Conservation (phyloP, 1,139 yeast species). For the Pichia sorboxylosa region DNA sequence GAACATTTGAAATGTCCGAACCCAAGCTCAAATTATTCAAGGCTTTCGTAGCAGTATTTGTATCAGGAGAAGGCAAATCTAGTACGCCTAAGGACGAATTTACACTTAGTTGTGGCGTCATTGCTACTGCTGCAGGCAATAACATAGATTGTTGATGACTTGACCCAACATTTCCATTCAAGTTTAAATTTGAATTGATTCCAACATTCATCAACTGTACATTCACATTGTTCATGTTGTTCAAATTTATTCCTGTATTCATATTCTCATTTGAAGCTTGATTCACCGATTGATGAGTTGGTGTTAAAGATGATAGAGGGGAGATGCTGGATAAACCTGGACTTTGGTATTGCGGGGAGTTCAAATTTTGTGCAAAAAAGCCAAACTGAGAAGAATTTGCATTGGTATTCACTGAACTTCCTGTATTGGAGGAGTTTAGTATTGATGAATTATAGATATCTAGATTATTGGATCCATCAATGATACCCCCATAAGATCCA, state of each 20-base stretch:
- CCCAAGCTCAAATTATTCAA: neutral
- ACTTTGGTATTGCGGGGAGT: constrained; percentile 3
- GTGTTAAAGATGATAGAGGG: too few species aligned
- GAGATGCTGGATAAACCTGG: constrained; percentile 1
- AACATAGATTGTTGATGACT: constrained; percentile 1
- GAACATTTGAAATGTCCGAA: constrained; percentile 18
- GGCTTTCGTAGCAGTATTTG: neutral
- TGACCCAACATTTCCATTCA: too few species aligned
- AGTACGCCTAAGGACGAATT: constrained; percentile 7
- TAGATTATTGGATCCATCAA: constrained; percentile 1
- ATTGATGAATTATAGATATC: constrained; percentile 1
- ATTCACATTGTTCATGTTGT: too few species aligned
- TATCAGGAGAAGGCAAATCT: constrained; percentile 7
- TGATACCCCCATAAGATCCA: constrained; percentile 5
- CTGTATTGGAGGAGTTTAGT: neutral
- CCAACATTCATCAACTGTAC: too few species aligned
- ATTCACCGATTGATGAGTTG: constrained; percentile 2
- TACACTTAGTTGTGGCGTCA: constrained; percentile 11
- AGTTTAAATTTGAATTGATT: too few species aligned
- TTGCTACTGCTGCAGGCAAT: constrained; percentile 8
- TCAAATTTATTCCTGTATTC: too few species aligned
- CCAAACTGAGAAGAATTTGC: constrained; percentile 1
- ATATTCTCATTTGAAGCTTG: too few species aligned
- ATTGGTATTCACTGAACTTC: neutral
- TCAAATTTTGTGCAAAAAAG: constrained; percentile 2